Evolutionary conservation across 1,284 basidiomycete species (phyloP).

Genomic region (Thelephora terrestris): DNA sequence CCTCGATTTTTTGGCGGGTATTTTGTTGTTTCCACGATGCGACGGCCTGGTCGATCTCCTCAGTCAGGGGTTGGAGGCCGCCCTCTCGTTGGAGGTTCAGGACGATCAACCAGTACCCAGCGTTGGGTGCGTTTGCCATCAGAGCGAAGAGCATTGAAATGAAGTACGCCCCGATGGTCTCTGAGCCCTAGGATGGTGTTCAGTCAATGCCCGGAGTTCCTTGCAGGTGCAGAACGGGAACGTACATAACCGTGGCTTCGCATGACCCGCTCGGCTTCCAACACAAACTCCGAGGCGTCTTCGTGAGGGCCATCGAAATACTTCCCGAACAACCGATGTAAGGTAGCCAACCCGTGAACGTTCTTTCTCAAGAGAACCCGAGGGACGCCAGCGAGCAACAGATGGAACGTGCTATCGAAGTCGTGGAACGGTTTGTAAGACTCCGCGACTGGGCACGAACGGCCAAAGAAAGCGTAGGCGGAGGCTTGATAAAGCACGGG

Average conservation of each 20-base stretch:
- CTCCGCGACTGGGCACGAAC: slow-evolving; percentile 13
- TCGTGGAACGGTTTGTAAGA: slow-evolving; percentile 10
- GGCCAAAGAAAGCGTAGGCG: slow-evolving; percentile 16
- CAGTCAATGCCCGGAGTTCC: background rate
- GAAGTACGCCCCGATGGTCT: slow-evolving; percentile 10
- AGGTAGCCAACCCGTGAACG: slow-evolving; percentile 13
- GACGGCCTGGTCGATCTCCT: slow-evolving; percentile 18
- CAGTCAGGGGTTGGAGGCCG: slow-evolving; percentile 16
- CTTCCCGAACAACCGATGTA: slow-evolving; percentile 15
- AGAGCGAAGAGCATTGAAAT: slow-evolving; percentile 17
- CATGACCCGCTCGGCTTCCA: slow-evolving; percentile 5
- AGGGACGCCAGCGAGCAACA: slow-evolving; percentile 18
- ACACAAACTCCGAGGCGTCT: slow-evolving; percentile 12
- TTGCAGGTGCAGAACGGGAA: background rate
- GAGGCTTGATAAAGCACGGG: slow-evolving; percentile 17
- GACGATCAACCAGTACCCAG: slow-evolving; percentile 20
- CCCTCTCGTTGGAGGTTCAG: slow-evolving; percentile 18
- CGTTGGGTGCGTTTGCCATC: slow-evolving; percentile 23
- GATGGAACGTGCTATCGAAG: slow-evolving; percentile 23
- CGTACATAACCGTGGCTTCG: slow-evolving; percentile 14
- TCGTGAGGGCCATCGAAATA: slow-evolving; percentile 16
- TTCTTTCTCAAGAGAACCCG: slow-evolving; percentile 7
- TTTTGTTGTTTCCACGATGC: slow-evolving; percentile 8
- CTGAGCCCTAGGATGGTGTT: background rate
- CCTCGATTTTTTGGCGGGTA: slow-evolving; percentile 7